These are phyloP conservation scores for Hirsutella thompsonii DNA, from an alignment of 2,329 filamentous ascomycete species.

Conservation along the genomic window DNA sequence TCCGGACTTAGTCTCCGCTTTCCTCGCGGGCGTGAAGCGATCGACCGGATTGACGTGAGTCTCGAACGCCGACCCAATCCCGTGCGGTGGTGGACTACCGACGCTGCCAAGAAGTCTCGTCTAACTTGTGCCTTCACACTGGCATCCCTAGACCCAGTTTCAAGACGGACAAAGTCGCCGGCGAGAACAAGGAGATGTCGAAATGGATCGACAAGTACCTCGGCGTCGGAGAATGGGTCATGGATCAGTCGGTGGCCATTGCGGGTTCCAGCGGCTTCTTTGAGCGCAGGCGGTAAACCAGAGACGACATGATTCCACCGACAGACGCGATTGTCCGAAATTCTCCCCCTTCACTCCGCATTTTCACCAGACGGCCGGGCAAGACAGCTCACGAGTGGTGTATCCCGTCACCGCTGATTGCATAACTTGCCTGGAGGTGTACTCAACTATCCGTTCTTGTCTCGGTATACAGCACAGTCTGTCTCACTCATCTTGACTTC, in stretches of 20 bases:
- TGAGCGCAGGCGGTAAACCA: constrained; percentile 75
- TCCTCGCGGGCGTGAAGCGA: constrained; percentile 92
- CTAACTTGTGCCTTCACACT: constrained; percentile 19
- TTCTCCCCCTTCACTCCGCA: no score
- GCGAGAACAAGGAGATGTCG: constrained; percentile 69
- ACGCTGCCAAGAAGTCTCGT: not conserved
- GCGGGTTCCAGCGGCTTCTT: constrained; percentile 84
- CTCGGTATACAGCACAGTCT: no score
- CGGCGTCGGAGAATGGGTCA: constrained; percentile 90
- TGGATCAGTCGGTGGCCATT: constrained; percentile 92
- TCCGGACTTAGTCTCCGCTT: constrained; percentile 62
- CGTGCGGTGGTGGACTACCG: not conserved
- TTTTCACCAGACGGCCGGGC: no score
- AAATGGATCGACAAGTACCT: constrained; percentile 91
- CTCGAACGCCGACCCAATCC: not conserved
- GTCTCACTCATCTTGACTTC: no score
- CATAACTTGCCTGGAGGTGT: no score
- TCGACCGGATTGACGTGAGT: constrained; percentile 97
- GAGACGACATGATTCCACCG: no score
- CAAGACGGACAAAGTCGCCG: constrained; percentile 69
- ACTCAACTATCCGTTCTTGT: no score
- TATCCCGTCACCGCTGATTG: no score
- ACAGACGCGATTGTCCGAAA: no score
- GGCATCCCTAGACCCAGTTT: constrained; percentile 54
- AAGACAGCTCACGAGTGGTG: no score